Conservation (phyloP, 2,329 filamentous ascomycete genomes). For the Parastagonospora avenae region DNA sequence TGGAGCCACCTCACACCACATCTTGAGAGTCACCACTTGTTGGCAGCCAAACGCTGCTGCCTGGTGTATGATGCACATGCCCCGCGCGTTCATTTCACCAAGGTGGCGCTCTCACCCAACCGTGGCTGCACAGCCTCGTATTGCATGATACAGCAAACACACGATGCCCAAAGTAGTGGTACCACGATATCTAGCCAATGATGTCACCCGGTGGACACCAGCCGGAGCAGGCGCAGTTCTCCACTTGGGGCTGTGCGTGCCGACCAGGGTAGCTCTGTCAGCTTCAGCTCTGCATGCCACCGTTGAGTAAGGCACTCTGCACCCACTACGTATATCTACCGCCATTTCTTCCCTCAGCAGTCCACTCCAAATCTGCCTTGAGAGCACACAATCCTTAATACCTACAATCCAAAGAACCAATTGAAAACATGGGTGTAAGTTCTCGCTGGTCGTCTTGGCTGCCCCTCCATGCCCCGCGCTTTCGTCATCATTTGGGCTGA, state of each 20-base stretch:
- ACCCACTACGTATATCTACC: constrained; percentile 13
- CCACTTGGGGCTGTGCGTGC: constrained; percentile 12
- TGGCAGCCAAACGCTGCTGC: constrained; percentile 1
- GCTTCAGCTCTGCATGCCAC: constrained; percentile 1
- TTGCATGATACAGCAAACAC: constrained; percentile 7
- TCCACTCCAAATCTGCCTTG: constrained; percentile 15
- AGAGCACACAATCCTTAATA: not conserved
- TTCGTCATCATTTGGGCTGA: constrained; percentile 33
- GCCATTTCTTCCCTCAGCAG: constrained; percentile 8
- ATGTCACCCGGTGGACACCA: not conserved
- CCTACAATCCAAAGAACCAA: not conserved
- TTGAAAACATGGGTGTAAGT: constrained; percentile 27
- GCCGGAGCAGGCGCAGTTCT: not conserved
- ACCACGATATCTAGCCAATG: not conserved
- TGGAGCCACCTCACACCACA: not conserved
- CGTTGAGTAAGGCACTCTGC: constrained; percentile 12
- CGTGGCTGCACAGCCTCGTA: constrained; percentile 12
- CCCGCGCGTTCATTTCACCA: constrained; percentile 12
- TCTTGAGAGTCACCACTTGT: not conserved
- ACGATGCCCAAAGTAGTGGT: constrained; percentile 1
- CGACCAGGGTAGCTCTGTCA: constrained; percentile 4
- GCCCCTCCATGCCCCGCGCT: constrained; percentile 28
- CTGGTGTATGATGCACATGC: constrained; percentile 4
- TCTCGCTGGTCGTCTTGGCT: constrained; percentile 8
- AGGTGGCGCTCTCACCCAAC: constrained; percentile 5